These are phyloP conservation scores for Epichloe hybrida DNA, from an alignment of 2,329 filamentous ascomycete genomes.

Conservation along the genomic window DNA sequence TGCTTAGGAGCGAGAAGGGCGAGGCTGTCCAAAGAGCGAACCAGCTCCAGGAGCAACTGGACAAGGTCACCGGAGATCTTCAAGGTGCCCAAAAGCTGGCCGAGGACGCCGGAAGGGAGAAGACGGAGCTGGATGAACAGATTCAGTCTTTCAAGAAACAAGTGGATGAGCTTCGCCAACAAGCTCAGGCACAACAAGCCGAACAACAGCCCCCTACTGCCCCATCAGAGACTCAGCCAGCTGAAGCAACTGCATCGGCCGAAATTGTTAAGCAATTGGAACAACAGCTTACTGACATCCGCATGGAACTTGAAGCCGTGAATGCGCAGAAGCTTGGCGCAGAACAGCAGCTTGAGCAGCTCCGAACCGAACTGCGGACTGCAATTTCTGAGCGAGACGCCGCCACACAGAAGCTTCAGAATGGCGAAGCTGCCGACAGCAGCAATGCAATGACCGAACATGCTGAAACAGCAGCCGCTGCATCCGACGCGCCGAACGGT, in stretches of 20 bases:
- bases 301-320: constrained; percentile 51
- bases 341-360: constrained; percentile 45
- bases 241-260: constrained; percentile 24
- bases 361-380: constrained; percentile 46
- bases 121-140: constrained; percentile 27
- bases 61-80: constrained; percentile 39
- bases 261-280: constrained; percentile 37
- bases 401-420: constrained; percentile 29
- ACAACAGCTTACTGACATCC: constrained; percentile 33
- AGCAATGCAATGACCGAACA: neutral
- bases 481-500: constrained; percentile 10
- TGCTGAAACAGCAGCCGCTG: neutral
- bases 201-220: constrained; percentile 14
- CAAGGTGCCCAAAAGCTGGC: constrained; percentile 29
- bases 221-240: constrained; percentile 9
- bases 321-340: constrained; percentile 54
- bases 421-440: constrained; percentile 12
- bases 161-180: constrained; percentile 24
- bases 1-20: constrained; percentile 39
- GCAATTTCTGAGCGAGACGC: constrained; percentile 52
- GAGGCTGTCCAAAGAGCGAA: constrained; percentile 38
- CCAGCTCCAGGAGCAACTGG: constrained; percentile 36
- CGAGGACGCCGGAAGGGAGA: constrained; percentile 19
- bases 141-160: constrained; percentile 30
- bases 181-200: constrained; percentile 13